Evolutionary conservation across 2,329 filamentous ascomycete genomes (phyloP).

Genomic region (Aureobasidium sp.): DNA sequence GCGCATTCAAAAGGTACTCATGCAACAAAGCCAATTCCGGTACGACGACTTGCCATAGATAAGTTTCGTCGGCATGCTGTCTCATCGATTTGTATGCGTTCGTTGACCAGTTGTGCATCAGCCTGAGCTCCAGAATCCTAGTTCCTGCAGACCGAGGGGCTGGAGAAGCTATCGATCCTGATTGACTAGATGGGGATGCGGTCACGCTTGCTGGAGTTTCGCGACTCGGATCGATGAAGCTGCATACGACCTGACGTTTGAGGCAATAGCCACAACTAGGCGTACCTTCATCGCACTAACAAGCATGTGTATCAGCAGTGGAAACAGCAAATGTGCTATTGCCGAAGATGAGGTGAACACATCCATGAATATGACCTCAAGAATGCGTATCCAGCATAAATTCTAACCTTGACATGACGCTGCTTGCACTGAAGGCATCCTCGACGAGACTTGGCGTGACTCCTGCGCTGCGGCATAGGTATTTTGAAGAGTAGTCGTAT

Average conservation of each 20-base stretch:
- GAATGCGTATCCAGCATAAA: not conserved
- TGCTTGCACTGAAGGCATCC: slow-evolving; percentile 16
- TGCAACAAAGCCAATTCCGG: not conserved
- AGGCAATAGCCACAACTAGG: slow-evolving; percentile 12
- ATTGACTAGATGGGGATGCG: not conserved
- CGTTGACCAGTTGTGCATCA: slow-evolving; percentile 4
- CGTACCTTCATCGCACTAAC: slow-evolving; percentile 12
- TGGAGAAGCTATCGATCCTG: not conserved
- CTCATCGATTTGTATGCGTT: not conserved
- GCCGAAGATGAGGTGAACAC: not conserved
- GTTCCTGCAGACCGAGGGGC: not conserved
- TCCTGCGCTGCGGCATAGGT: not conserved
- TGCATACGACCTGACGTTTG: slow-evolving; percentile 4
- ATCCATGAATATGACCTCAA: not conserved
- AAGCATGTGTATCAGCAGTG: not conserved
- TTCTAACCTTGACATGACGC: slow-evolving; percentile 14
- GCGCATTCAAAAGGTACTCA: not conserved
- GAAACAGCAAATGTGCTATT: not conserved
- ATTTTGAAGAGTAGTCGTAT: not conserved
- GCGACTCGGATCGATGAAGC: not conserved
- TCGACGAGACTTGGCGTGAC: slow-evolving; percentile 14
- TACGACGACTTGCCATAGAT: slow-evolving; percentile 1
- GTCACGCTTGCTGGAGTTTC: not conserved
- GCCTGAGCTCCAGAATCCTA: not conserved
- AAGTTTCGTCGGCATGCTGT: not conserved